Percentiles rank a stretch among this genome's conserved stretches.
Evolutionary conservation across 1,284 basidiomycete genomes (phyloP).

Genomic region (Hemileia vastatrix): DNA sequence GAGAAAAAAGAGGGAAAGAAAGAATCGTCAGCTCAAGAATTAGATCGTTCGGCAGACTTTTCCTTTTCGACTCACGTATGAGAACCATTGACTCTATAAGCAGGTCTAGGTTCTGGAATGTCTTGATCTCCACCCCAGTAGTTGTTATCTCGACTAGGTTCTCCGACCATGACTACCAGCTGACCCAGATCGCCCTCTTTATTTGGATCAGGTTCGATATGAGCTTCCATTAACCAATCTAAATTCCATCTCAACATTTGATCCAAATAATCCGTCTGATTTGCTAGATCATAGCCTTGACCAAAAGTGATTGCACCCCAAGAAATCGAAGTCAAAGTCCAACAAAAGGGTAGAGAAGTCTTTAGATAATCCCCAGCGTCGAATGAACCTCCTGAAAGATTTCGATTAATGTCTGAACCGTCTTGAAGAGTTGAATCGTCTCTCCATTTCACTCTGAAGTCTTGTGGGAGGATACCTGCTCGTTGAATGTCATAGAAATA

Average conservation of each 20-base stretch:
- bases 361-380: conserved; percentile 39
- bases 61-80: conserved; percentile 20
- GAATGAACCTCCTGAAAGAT: conserved; percentile 33
- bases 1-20: too few species aligned
- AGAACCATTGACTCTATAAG: conserved; percentile 28
- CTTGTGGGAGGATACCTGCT: too few species aligned
- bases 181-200: conserved; percentile 25
- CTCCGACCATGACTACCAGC: conserved; percentile 27
- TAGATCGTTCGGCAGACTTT: neutral
- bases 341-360: conserved; percentile 34
- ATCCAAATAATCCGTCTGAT: conserved; percentile 35
- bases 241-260: conserved; percentile 33
- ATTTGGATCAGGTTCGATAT: conserved; percentile 18
- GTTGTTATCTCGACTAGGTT: conserved; percentile 25
- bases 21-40: neutral
- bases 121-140: conserved; percentile 36
- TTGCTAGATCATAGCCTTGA: conserved; percentile 26
- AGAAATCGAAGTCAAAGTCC: conserved; percentile 30
- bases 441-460: too few species aligned
- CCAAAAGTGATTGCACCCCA: conserved; percentile 32
- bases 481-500: too few species aligned
- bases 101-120: conserved; percentile 31
- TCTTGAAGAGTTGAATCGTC: too few species aligned
- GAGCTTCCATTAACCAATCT: conserved; percentile 34
- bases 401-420: conserved; percentile 28